These are phyloP conservation scores for Globisporangium cylindrosporum DNA, from an alignment of 352 stramenopile species.

Conservation along the genomic window DNA sequence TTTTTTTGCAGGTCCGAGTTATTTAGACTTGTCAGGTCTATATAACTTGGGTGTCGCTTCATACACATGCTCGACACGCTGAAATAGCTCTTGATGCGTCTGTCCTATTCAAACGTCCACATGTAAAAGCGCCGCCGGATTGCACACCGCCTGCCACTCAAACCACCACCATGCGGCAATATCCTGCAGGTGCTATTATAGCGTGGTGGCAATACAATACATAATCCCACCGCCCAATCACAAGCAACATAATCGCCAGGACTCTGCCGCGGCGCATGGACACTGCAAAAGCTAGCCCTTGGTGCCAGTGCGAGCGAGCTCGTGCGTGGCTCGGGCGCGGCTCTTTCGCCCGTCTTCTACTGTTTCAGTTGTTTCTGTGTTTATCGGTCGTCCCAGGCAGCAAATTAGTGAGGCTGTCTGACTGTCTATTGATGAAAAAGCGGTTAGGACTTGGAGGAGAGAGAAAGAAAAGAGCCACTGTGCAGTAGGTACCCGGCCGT, in stretches of 20 bases:
- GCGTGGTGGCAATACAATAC: not conserved
- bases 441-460: not conserved
- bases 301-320: not conserved
- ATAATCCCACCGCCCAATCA: not conserved
- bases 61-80: not conserved
- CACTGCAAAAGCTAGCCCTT: not conserved
- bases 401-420: not conserved
- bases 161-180: not conserved
- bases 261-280: not conserved
- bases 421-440: constrained; percentile 1
- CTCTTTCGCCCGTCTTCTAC: not conserved
- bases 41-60: not conserved
- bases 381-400: not conserved
- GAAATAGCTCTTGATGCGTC: not conserved
- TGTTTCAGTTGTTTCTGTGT: not conserved
- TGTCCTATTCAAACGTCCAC: not conserved
- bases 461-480: not conserved
- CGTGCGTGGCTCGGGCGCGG: not conserved
- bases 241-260: not conserved
- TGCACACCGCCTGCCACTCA: not conserved
- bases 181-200: not conserved
- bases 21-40: not conserved
- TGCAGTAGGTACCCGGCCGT: not conserved
- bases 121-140: not conserved
- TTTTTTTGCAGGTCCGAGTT: not conserved